Base-by-base conservation (phyloP, 129 eudicot species). In the Centella asiatica region DNA sequence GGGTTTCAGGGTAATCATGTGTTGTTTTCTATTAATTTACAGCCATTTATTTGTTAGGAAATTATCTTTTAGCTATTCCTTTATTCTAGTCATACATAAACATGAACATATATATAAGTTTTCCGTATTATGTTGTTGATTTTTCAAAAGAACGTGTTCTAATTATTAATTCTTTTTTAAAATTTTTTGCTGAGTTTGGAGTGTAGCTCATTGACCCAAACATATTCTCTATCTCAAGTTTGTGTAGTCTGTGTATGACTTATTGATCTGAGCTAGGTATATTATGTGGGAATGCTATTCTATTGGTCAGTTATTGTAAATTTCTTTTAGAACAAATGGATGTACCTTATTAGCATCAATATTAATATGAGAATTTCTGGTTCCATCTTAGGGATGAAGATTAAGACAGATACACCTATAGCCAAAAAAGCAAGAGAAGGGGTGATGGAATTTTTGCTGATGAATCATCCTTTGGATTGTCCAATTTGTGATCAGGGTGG, bases 401-500 rank as follows among this genome's bases (percentile, higher is more conserved):
- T 93, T 5, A 93, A 93, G 80, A 93, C 99, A 1, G 96, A 93
- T 49, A 87, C 99, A 61, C 99, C 99, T 23, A 33, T 87, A 13
- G 99, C 99, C 29, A 87, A 93, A 73, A 93, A 93, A 72, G 99
- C 99, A 19, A 78, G 99, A 24, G 99, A 93, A 76, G 99, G 99
- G 37, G 99, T 93, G 50, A 93, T 93, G 99, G 99, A 93, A 78
- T 93, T 93, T 46, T 71, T 93, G 52, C 71, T 93, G 58, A 93
- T 93, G 99, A 93, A 93, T 62, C 99, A 93, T 80, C 99, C 99
- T 15, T 57, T 93, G 48, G 99, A 93, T 74, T 93, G 99, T 78
- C 99, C 99, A 60, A 93, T 93, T 39, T 93, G 96, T 74, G 99
- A 93, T 78, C 99, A 93, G 67, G 99, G 99, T 56, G 99, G 99